Percentiles rank a stretch among this genome's conserved stretches.
Evolutionary conservation across 2,329 filamentous ascomycete species (phyloP).

Genomic region (Ophiocordyceps camponoti-leonardi): DNA sequence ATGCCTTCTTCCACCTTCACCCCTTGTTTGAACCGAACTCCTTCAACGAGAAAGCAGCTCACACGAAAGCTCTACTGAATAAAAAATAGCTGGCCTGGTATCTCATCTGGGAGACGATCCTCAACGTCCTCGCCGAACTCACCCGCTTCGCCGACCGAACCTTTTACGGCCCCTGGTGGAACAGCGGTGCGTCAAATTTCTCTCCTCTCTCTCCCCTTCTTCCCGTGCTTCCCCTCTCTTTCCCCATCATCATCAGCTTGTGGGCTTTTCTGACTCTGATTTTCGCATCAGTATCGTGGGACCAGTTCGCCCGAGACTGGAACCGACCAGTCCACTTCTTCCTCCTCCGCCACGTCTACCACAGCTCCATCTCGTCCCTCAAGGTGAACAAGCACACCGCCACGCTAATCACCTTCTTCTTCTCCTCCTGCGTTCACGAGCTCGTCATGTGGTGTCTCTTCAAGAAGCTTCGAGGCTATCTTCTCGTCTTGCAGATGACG

Average conservation of each 20-base stretch:
- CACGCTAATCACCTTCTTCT: conserved; percentile 58
- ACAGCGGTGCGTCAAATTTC: conserved; percentile 21
- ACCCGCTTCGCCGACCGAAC: conserved; percentile 62
- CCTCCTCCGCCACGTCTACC: conserved; percentile 62
- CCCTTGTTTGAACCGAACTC: too few species aligned
- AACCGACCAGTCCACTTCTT: conserved; percentile 65
- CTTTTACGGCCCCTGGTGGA: conserved; percentile 53
- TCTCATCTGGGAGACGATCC: conserved; percentile 60
- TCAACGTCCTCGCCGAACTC: conserved; percentile 62
- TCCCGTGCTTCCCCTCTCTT: not conserved
- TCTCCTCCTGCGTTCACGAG: conserved; percentile 57
- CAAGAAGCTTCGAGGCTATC: conserved; percentile 57
- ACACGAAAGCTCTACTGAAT: not conserved
- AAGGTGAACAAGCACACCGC: conserved; percentile 53
- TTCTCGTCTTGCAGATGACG: conserved; percentile 56
- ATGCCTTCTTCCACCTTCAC: not conserved
- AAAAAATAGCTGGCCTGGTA: conserved; percentile 47
- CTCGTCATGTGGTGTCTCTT: conserved; percentile 69
- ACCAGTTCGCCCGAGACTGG: conserved; percentile 68
- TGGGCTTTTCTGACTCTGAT: not conserved
- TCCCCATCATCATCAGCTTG: not conserved
- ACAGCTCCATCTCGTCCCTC: conserved; percentile 57
- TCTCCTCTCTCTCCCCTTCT: not conserved
- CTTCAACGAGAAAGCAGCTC: not conserved
- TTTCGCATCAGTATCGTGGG: conserved; percentile 35